Evolutionary conservation across 1,139 yeast genomes (phyloP).

Genomic region (Candida dubliniensis): DNA sequence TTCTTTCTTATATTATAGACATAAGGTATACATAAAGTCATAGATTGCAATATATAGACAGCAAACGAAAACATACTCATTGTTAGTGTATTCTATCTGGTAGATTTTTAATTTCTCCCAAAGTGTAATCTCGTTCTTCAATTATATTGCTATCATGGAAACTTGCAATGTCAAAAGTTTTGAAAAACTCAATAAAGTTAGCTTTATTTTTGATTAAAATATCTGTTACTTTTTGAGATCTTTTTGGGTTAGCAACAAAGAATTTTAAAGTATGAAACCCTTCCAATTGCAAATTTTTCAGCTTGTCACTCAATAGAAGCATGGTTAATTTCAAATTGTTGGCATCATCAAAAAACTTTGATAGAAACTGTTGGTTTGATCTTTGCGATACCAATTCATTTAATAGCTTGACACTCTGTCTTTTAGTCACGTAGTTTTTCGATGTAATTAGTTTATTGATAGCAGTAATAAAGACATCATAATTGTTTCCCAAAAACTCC

Average conservation of each 20-base stretch:
- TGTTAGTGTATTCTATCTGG: slow-evolving; percentile 39
- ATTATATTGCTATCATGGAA: slow-evolving; percentile 66
- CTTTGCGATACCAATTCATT: slow-evolving; percentile 75
- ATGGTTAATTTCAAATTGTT: slow-evolving; percentile 82
- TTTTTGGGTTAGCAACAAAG: slow-evolving; percentile 92
- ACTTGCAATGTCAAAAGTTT: slow-evolving; percentile 62
- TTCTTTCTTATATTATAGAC: slow-evolving; percentile 1
- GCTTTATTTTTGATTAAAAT: slow-evolving; percentile 80
- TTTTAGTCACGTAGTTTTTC: slow-evolving; percentile 83
- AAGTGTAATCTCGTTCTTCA: slow-evolving; percentile 80
- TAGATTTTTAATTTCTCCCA: slow-evolving; percentile 69
- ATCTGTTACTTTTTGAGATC: slow-evolving; percentile 75
- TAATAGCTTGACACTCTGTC: slow-evolving; percentile 82
- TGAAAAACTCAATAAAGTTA: slow-evolving; percentile 69
- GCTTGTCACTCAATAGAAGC: slow-evolving; percentile 84
- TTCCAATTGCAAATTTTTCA: slow-evolving; percentile 84
- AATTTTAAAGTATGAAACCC: slow-evolving; percentile 92
- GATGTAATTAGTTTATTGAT: slow-evolving; percentile 73
- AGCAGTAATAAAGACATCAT: slow-evolving; percentile 54
- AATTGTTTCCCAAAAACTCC: slow-evolving; percentile 61
- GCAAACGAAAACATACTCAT: neutral
- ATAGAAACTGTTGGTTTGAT: slow-evolving; percentile 70
- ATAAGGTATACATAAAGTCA: neutral
- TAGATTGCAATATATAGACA: no score
- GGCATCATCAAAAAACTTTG: slow-evolving; percentile 74